Percentiles rank a stretch among this genome's conserved stretches.
Conservation (phyloP, 169 alveolate genomes). For the Perkinsus olseni region DNA sequence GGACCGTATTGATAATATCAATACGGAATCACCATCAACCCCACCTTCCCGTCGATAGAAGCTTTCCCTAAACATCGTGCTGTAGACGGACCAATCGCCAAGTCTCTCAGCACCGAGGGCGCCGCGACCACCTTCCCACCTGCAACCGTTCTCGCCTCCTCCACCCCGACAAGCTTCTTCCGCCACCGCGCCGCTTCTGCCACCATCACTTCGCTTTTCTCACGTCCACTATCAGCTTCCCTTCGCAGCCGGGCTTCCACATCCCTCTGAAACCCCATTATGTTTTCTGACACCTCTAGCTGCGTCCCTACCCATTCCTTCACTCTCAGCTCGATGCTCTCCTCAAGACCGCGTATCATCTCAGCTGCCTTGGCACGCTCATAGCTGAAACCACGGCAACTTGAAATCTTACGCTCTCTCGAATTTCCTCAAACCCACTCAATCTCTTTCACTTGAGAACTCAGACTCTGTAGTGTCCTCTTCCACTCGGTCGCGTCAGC, state of each 20-base stretch:
- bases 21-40: too few relatives aligned
- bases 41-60: too few relatives aligned
- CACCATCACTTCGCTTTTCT: neutral
- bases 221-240: neutral
- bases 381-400: neutral
- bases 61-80: too few relatives aligned
- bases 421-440: neutral
- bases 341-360: neutral
- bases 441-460: neutral
- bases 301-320: neutral
- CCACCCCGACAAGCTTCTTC: neutral
- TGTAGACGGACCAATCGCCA: too few relatives aligned
- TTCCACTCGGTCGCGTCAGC: neutral
- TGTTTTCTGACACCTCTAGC: neutral
- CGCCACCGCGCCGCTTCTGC: neutral
- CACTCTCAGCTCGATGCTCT: neutral
- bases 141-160: neutral
- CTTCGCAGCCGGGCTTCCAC: neutral
- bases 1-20: too few relatives aligned
- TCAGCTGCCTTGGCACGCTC: neutral
- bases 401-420: neutral
- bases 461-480: neutral
- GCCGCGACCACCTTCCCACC: neutral
- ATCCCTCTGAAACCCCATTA: neutral
- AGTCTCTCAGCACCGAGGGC: too few relatives aligned